phyloP scores from a whole-genome alignment of 352 stramenopile species.

The Phytophthora capsici region DNA sequence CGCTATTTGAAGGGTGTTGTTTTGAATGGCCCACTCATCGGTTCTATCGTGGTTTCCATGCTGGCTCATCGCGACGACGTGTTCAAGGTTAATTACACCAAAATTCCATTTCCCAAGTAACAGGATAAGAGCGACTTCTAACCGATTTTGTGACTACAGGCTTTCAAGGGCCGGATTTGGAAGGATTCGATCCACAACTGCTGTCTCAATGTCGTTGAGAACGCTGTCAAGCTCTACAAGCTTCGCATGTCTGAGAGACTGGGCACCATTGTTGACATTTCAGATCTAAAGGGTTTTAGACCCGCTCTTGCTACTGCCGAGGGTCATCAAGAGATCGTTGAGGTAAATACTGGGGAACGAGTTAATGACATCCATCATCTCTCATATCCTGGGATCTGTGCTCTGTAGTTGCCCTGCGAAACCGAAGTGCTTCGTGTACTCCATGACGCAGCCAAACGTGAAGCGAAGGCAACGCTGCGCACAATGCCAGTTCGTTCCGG shows the following conservation, averaged over 20 bases:
- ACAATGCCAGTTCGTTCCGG: constrained; percentile 74
- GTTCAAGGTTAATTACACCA: constrained; percentile 51
- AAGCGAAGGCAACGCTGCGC: constrained; percentile 46
- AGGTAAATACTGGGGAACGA: constrained; percentile 34
- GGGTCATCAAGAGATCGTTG: constrained; percentile 38
- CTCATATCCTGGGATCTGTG: constrained; percentile 4
- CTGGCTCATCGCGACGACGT: constrained; percentile 69
- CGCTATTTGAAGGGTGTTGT: constrained; percentile 71
- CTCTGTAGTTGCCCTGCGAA: constrained; percentile 70
- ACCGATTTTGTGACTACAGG: constrained; percentile 32
- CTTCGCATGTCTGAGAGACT: constrained; percentile 73
- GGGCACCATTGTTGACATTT: constrained; percentile 70
- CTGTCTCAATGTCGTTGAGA: constrained; percentile 83
- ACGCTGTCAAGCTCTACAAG: constrained; percentile 83
- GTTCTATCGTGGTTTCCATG: constrained; percentile 81
- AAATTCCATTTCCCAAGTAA: too few species aligned
- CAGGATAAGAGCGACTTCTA: neutral
- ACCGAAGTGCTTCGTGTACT: constrained; percentile 48
- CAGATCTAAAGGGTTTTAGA: constrained; percentile 67
- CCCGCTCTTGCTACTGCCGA: constrained; percentile 41
- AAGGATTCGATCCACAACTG: constrained; percentile 84
- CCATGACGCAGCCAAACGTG: constrained; percentile 59
- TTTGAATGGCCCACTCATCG: constrained; percentile 74
- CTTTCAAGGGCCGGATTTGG: constrained; percentile 71
- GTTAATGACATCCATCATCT: neutral